Conservation (phyloP, 176 grass and related monocot genomes). For the Saccharum spontaneum region DNA sequence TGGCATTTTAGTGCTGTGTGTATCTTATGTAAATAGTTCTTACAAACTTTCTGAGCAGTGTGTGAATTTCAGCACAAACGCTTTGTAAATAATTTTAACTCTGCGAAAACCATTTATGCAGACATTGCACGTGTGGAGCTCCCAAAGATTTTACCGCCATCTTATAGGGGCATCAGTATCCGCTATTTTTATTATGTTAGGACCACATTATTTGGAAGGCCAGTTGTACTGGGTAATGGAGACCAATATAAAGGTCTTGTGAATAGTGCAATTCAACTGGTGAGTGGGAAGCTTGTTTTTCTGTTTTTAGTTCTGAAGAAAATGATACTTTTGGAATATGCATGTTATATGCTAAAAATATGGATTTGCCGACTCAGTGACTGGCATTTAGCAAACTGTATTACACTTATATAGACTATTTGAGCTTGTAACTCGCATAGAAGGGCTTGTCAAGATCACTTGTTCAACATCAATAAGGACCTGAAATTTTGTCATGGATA, state of each 20-base stretch:
- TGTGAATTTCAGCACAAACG: not conserved
- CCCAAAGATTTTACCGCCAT: slow-evolving; percentile 84
- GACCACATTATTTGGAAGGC: slow-evolving; percentile 65
- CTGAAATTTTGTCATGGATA: too few species aligned
- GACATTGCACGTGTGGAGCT: slow-evolving; percentile 80
- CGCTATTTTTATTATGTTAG: slow-evolving; percentile 97
- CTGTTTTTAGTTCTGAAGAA: not conserved
- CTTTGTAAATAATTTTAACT: slow-evolving; percentile 17
- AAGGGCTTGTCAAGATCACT: not conserved
- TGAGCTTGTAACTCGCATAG: slow-evolving; percentile 21
- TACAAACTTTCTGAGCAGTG: not conserved
- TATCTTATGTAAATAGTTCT: not conserved
- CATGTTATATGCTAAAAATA: slow-evolving; percentile 9
- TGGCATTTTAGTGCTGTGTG: not conserved
- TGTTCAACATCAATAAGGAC: not conserved
- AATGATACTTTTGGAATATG: slow-evolving; percentile 25
- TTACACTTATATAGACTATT: slow-evolving; percentile 13
- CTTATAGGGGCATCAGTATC: slow-evolving; percentile 86
- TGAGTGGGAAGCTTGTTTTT: slow-evolving; percentile 46
- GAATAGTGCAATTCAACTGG: slow-evolving; percentile 66
- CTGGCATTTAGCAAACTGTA: slow-evolving; percentile 23
- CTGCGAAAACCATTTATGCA: slow-evolving; percentile 36
- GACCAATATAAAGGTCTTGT: slow-evolving; percentile 48
- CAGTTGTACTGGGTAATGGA: slow-evolving; percentile 48
- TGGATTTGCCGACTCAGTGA: not conserved